Conservation (phyloP, 192 early-diverging fungal genomes). For the Coemansia sp. region DNA sequence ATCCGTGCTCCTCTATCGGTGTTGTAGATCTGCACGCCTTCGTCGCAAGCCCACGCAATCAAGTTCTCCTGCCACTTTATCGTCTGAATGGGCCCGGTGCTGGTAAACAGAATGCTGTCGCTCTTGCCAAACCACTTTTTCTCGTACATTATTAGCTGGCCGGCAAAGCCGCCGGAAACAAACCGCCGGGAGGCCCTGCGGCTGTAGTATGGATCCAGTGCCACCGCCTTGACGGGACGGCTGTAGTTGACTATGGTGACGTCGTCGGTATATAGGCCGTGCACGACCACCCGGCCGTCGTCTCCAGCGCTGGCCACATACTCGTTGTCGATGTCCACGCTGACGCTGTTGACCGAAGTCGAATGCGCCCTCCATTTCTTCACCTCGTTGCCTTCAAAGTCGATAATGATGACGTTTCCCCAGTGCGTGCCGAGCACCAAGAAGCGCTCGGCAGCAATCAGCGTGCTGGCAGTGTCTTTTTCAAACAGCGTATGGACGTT, state of each 20-base stretch:
- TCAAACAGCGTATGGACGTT: conserved; percentile 66
- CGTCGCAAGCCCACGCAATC: conserved; percentile 95
- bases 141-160: conserved; percentile 79
- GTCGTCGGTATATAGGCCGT: conserved; percentile 76
- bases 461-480: conserved; percentile 80
- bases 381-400: conserved; percentile 87
- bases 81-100: conserved; percentile 85
- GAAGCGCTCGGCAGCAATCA: conserved; percentile 80
- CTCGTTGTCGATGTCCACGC: conserved; percentile 82
- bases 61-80: conserved; percentile 80
- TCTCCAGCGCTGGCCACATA: conserved; percentile 90
- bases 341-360: conserved; percentile 83
- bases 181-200: conserved; percentile 72
- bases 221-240: conserved; percentile 85
- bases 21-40: conserved; percentile 86
- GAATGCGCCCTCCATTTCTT: conserved; percentile 82
- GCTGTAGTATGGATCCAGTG: conserved; percentile 86
- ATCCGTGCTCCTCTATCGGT: conserved; percentile 66
- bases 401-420: conserved; percentile 85
- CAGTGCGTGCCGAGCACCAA: conserved; percentile 92
- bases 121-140: conserved; percentile 79
- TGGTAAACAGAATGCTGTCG: conserved; percentile 78
- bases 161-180: conserved; percentile 88
- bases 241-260: conserved; percentile 70
- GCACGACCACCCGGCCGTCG: conserved; percentile 88